Base-by-base conservation (phyloP, 2,329 filamentous ascomycete species). In the Dendrostoma leiphaemia region DNA sequence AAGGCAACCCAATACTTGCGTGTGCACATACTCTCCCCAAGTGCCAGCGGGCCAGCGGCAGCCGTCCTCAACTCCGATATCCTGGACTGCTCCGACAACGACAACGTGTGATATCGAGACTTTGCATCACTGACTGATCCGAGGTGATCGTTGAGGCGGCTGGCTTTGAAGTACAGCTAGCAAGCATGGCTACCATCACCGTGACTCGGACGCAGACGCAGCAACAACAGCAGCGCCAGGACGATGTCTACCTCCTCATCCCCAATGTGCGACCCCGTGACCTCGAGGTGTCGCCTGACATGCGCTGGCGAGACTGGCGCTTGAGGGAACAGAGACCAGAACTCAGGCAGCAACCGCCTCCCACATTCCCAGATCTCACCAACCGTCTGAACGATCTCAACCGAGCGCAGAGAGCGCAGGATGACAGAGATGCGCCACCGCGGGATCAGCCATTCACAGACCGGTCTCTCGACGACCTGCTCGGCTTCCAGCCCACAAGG, bases 241-340 rank as follows among this genome's bases (percentile, higher is more conserved):
- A 21, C 17, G 28, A 46, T 31, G 26, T 6, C 8, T 21, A 3
- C 7, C 10, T 35, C 21, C 17, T 35, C 9, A 19, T 29, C n/a
- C 56, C 56, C 15, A 58, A 58, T 8, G 48, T 38, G 21, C 56
- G 32, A 12, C 56, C 56, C 3, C 10, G 6, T 6, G 17, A 10
- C 12, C n/a, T 15, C 9, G 56, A 58, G 24, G 2, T 32, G 2
- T 53, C 50, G 7, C 52, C 52, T 26, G 53, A 54, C 26, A 29
- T 26, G 17, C 13, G 41, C 12, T 58, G 56, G 56, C 34, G 48
- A 15, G 47, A 26, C 21, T 58, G 52, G 48, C 56, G 56, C 15
- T 24, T 58, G 48, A 52, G 46, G 15, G 51, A 46, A 31, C 52
- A 45, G 28, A 48, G 56, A 31, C 48, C 48, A 10, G 56, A 55